Conservation (phyloP, 257 asterid species). For the Solanum chaucha region DNA sequence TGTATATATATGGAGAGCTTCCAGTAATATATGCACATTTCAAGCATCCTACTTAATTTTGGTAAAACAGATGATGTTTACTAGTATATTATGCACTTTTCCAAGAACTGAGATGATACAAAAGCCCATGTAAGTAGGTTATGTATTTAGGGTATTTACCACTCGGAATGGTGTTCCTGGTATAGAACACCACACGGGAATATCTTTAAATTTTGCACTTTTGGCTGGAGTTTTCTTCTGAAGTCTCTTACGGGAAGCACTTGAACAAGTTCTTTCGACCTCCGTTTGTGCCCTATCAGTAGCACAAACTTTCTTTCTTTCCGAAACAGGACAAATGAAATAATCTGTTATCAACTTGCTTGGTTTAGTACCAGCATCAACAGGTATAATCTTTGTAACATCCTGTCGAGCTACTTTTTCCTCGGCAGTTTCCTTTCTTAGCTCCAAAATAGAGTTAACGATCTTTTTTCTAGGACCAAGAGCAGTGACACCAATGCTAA, state of each 20-base stretch:
- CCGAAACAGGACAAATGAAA: conserved; percentile 42
- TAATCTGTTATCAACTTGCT: conserved; percentile 83
- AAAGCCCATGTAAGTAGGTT: neutral
- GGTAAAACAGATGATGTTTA: neutral
- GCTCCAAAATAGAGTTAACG: conserved; percentile 45
- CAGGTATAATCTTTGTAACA: conserved; percentile 21
- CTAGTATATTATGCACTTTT: neutral
- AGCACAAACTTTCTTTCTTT: conserved; percentile 19
- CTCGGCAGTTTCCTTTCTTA: conserved; percentile 26
- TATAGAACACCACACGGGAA: conserved; percentile 75
- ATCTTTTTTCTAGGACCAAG: conserved; percentile 94
- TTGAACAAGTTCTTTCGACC: conserved; percentile 15
- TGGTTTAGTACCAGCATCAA: conserved; percentile 16
- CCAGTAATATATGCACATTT: neutral
- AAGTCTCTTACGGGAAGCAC: conserved; percentile 15
- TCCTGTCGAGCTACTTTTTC: conserved; percentile 27
- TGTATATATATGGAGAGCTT: neutral
- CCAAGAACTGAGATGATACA: neutral
- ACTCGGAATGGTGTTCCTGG: conserved; percentile 90
- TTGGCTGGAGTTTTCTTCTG: conserved; percentile 28
- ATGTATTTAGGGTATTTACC: conserved; percentile 26
- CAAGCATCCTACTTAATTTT: neutral
- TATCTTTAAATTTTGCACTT: conserved; percentile 50
- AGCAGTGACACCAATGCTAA: conserved; percentile 67
- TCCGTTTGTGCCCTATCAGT: conserved; percentile 21